phyloP scores from a whole-genome alignment of 2,329 filamentous ascomycete species.

The Cytospora piceae region DNA sequence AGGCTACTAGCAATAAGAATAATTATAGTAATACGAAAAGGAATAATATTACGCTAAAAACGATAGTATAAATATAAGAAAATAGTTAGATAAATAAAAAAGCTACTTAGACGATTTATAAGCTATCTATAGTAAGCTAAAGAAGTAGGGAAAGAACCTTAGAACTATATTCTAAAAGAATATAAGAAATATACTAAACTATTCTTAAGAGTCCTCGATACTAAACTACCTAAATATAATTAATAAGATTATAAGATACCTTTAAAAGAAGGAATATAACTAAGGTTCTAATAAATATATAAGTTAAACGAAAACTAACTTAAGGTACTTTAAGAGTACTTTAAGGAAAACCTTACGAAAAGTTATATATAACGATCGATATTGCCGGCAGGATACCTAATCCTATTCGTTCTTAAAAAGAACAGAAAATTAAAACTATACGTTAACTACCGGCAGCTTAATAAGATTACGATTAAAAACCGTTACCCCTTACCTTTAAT shows the following conservation, averaged over 20 bases:
- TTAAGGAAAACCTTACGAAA: not conserved
- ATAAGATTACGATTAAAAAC: conserved; percentile 17
- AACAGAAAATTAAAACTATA: conserved; percentile 4
- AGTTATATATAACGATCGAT: not conserved
- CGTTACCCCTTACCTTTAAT: not conserved
- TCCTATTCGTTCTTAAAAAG: not conserved
- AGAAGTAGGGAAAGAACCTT: not conserved
- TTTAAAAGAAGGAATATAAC: not conserved
- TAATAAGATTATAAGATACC: not conserved
- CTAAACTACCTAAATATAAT: not conserved
- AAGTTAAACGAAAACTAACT: not conserved
- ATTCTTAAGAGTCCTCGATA: not conserved
- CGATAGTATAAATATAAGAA: too few relatives aligned
- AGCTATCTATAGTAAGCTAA: too few relatives aligned
- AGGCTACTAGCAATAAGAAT: too few relatives aligned
- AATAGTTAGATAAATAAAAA: too few relatives aligned
- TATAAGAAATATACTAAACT: not conserved
- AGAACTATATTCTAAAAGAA: not conserved
- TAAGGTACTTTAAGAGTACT: not conserved
- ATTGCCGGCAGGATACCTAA: not conserved
- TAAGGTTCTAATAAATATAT: not conserved
- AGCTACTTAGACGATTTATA: too few relatives aligned
- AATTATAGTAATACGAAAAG: too few relatives aligned
- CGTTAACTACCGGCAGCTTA: conserved; percentile 7
- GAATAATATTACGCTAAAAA: too few relatives aligned